Evolutionary conservation across 768 basidiomycete genomes (phyloP).

Genomic region (Pleurotus pulmonarius): DNA sequence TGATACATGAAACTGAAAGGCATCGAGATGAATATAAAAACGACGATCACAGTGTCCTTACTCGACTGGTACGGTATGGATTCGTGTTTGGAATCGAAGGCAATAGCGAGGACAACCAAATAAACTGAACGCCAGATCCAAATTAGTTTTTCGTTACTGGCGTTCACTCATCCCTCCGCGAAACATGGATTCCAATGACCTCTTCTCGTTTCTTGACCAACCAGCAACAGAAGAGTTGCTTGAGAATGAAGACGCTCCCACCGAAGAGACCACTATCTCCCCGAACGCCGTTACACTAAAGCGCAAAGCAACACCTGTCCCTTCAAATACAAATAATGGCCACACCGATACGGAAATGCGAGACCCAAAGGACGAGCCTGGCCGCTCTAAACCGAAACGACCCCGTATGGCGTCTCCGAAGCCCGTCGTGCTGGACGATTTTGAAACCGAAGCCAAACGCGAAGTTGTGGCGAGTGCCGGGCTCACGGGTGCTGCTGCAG

Average conservation of each 20-base stretch:
- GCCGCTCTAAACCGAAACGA: slow-evolving; percentile 50
- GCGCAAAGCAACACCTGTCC: slow-evolving; percentile 36
- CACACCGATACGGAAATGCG: slow-evolving; percentile 13
- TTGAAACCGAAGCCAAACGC: slow-evolving; percentile 90
- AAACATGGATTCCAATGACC: slow-evolving; percentile 45
- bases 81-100: no score
- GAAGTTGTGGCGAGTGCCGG: slow-evolving; percentile 90
- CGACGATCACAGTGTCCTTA: no score
- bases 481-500: slow-evolving; percentile 62
- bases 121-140: no score
- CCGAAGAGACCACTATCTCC: slow-evolving; percentile 7
- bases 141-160: no score
- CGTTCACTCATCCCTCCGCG: no score
- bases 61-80: no score
- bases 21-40: no score
- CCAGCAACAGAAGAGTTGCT: slow-evolving; percentile 33
- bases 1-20: no score
- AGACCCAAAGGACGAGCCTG: slow-evolving; percentile 28
- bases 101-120: no score
- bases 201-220: slow-evolving; percentile 69
- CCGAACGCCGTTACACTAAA: slow-evolving; percentile 27
- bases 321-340: slow-evolving; percentile 10
- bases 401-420: slow-evolving; percentile 56
- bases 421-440: slow-evolving; percentile 87
- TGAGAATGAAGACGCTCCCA: slow-evolving; percentile 22